Base-by-base conservation (phyloP, 192 early-diverging fungal genomes). In the Coemansia sp. region DNA sequence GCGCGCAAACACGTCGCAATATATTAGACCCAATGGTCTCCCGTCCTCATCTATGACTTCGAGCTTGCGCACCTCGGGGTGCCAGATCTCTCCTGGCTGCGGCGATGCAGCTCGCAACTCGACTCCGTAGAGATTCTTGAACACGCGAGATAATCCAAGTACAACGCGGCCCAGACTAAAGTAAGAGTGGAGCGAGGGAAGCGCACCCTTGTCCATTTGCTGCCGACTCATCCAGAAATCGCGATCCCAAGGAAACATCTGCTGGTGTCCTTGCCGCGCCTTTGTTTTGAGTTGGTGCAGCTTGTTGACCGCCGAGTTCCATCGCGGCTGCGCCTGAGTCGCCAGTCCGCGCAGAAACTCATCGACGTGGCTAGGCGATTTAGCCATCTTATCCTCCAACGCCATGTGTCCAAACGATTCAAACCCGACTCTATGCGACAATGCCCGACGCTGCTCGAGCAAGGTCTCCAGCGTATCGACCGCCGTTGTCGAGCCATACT, bases 361-460 rank as follows among this genome's bases (percentile, higher is more conserved):
- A 13, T 90, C 78, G 9, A 99, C 96, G 48, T 91, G 89, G 67
- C 88, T 91, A 21, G 94, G 93, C 40, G 87, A 89, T 59, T 86
- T 86, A 6, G 91, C 95, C 97, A 99, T 99, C 69, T 98, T 98
- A 63, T 98, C 95, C 24, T 85, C 87, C 29, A 99, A 78, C 40
- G 88, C 88, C 85, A 95, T 86, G 62, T 96, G 86, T 19, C 89
- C 91, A 88, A 92, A 99, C 48, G 91, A 94, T 11, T 83, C 77
- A 39, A 88, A 88, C 1, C 94, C 94, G 3, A 97, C 84, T 17
- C 94, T 70, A 6, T 79, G 72, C 13, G 95, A 93, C 36, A 99
- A 81, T 37, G 88, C 81, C 4, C 83, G 88, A 24, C 97, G 85
- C 59, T 87, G 87, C 59, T 79, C 82, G 61, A 99, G 73, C 67